A percentile compares a stretch with the other conserved stretches of the same genome.
Evolutionary conservation across 345 rosid species (phyloP).

Genomic region (Dovyalis caffra): DNA sequence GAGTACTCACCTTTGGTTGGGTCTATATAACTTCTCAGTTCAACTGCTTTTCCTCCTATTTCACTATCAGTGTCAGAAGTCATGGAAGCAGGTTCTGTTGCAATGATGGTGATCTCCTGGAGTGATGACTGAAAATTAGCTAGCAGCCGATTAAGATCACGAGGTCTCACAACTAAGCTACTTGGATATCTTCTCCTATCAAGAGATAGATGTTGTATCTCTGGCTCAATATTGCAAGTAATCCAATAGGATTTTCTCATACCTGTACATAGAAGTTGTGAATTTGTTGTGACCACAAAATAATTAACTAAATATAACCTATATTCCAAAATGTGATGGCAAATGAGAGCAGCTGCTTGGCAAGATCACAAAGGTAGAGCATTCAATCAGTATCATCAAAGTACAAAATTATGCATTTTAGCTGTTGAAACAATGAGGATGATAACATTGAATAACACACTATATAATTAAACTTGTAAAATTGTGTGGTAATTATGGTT

Average conservation of each 20-base stretch:
- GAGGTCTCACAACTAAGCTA: conserved; percentile 75
- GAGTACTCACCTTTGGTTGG: conserved; percentile 63
- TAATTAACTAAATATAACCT: neutral
- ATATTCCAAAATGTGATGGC: too few relatives aligned
- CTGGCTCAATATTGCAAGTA: conserved; percentile 86
- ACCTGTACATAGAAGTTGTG: conserved; percentile 42
- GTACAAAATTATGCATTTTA: neutral
- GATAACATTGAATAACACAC: conserved; percentile 4
- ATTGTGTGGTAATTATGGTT: too few relatives aligned
- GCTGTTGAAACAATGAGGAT: conserved; percentile 5
- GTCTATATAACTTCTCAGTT: conserved; percentile 85
- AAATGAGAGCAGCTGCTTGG: too few relatives aligned
- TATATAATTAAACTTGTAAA: neutral
- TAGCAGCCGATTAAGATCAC: conserved; percentile 79
- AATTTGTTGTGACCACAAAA: neutral
- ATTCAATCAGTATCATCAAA: too few relatives aligned
- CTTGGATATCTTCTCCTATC: conserved; percentile 74
- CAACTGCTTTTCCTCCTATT: conserved; percentile 93
- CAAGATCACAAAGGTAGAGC: too few relatives aligned
- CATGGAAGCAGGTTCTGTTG: conserved; percentile 60
- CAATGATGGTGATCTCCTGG: conserved; percentile 87
- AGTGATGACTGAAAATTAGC: conserved; percentile 93
- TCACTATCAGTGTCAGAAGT: conserved; percentile 76
- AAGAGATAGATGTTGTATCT: conserved; percentile 81
- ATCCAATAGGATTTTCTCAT: conserved; percentile 80